Conservation (phyloP, 1,139 yeast species). For the Scheffersomyces cryptocercus region DNA sequence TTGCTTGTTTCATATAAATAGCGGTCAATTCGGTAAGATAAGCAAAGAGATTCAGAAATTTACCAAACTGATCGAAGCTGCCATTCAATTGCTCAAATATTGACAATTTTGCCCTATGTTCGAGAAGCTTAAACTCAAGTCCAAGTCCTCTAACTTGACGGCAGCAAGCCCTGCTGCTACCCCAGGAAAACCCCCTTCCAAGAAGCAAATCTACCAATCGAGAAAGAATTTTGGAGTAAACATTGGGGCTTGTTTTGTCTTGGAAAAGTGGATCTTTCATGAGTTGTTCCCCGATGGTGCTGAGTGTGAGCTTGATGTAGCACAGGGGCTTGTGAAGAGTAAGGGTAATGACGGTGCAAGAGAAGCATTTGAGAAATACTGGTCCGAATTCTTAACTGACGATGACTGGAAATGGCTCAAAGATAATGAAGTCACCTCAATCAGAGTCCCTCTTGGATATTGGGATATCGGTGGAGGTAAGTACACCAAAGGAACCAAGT, state of each 20-base stretch:
- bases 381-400: slow-evolving; percentile 63
- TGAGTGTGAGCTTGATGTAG: slow-evolving; percentile 73
- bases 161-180: slow-evolving; percentile 30
- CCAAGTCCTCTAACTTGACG: slow-evolving; percentile 32
- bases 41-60: too few species aligned
- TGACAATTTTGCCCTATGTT: slow-evolving; percentile 25
- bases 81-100: too few species aligned
- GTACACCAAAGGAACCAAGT: slow-evolving; percentile 61
- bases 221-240: slow-evolving; percentile 84
- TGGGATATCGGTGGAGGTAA: slow-evolving; percentile 77
- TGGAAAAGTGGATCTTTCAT: slow-evolving; percentile 75
- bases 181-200: slow-evolving; percentile 39
- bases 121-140: slow-evolving; percentile 41
- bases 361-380: slow-evolving; percentile 62
- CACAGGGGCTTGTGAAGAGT: slow-evolving; percentile 44
- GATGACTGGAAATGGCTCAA: slow-evolving; percentile 80
- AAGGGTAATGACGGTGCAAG: slow-evolving; percentile 59
- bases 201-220: slow-evolving; percentile 58
- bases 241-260: slow-evolving; percentile 79
- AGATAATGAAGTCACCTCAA: slow-evolving; percentile 66
- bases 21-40: too few species aligned
- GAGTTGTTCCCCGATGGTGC: slow-evolving; percentile 56
- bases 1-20: too few species aligned
- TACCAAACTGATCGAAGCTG: too few species aligned
- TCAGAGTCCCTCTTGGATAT: slow-evolving; percentile 88